Percentiles rank a stretch among this genome's conserved stretches.
These are phyloP conservation scores for Raphanus hybrid DNA, from an alignment of 441 rosid genomes.

Conservation along the genomic window DNA sequence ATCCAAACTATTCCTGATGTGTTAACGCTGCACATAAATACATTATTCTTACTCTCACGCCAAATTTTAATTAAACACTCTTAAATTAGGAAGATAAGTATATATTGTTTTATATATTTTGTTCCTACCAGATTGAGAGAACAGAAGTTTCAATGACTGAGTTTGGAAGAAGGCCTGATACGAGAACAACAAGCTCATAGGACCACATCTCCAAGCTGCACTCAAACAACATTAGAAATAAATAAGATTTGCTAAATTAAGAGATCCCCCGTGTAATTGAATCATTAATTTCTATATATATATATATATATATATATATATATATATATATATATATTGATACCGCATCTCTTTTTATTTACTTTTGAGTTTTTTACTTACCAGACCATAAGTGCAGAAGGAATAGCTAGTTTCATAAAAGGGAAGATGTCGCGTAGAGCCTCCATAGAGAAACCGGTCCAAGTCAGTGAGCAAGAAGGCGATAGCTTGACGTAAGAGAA, in stretches of 20 bases:
- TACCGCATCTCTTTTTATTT: too few relatives aligned
- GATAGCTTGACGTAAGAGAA: constrained; percentile 49
- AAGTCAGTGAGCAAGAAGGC: constrained; percentile 53
- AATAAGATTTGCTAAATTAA: not conserved
- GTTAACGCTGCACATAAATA: constrained; percentile 44
- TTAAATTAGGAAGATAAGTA: not conserved
- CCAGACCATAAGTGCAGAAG: constrained; percentile 40
- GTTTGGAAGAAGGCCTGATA: constrained; percentile 63
- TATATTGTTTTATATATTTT: not conserved
- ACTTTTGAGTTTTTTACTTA: not conserved
- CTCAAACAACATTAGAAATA: constrained; percentile 1
- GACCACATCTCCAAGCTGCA: constrained; percentile 63
- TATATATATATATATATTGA: too few relatives aligned
- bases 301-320: too few relatives aligned
- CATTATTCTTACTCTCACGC: not conserved
- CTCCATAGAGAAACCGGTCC: constrained; percentile 52
- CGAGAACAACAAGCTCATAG: constrained; percentile 54
- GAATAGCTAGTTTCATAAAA: constrained; percentile 27
- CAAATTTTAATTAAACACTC: not conserved
- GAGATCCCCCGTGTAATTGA: not conserved
- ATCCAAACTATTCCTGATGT: constrained; percentile 50
- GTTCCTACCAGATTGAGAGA: constrained; percentile 55
- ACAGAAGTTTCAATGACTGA: constrained; percentile 59
- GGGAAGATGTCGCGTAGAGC: constrained; percentile 20
- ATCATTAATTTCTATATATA: not conserved